Conservation (phyloP, 352 stramenopile species). For the Pythium sukuiense region DNA sequence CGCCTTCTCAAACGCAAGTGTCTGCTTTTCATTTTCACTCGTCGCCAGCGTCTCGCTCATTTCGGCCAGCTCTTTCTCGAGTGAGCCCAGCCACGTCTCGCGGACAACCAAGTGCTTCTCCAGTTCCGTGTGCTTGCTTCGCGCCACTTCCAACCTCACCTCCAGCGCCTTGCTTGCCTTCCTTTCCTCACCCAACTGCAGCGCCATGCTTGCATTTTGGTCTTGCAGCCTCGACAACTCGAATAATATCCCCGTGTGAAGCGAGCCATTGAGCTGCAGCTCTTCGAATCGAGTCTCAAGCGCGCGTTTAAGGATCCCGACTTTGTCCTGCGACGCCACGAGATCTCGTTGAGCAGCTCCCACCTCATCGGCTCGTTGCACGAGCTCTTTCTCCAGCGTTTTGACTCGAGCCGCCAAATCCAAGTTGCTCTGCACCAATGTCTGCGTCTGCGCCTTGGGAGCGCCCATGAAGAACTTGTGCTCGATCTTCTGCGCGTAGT, state of each 20-base stretch:
- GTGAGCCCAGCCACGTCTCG: conserved; percentile 46
- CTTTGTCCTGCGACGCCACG: conserved; percentile 46
- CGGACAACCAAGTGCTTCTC: conserved; percentile 54
- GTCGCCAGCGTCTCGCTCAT: conserved; percentile 48
- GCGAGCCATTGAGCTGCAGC: conserved; percentile 61
- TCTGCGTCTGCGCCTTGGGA: conserved; percentile 50
- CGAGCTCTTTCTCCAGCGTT: conserved; percentile 35
- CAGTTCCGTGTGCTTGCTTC: conserved; percentile 40
- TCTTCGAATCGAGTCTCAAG: conserved; percentile 70
- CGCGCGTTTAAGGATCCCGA: conserved; percentile 69
- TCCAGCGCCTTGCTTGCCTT: conserved; percentile 37
- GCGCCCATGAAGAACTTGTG: conserved; percentile 79
- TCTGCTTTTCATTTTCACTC: conserved; percentile 48
- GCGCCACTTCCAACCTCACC: conserved; percentile 30
- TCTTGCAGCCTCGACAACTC: conserved; percentile 78
- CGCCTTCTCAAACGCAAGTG: conserved; percentile 63
- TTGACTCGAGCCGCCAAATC: conserved; percentile 51
- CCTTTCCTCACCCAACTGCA: conserved; percentile 64
- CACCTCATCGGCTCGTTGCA: conserved; percentile 30
- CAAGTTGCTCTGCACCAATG: conserved; percentile 63
- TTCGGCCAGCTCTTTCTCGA: conserved; percentile 55
- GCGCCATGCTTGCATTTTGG: conserved; percentile 50
- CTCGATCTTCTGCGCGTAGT: conserved; percentile 87
- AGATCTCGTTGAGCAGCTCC: conserved; percentile 33
- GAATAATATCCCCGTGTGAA: conserved; percentile 76